Evolutionary conservation across 2,329 filamentous ascomycete species (phyloP).

Genomic region (Cordyceps cateniannulata): DNA sequence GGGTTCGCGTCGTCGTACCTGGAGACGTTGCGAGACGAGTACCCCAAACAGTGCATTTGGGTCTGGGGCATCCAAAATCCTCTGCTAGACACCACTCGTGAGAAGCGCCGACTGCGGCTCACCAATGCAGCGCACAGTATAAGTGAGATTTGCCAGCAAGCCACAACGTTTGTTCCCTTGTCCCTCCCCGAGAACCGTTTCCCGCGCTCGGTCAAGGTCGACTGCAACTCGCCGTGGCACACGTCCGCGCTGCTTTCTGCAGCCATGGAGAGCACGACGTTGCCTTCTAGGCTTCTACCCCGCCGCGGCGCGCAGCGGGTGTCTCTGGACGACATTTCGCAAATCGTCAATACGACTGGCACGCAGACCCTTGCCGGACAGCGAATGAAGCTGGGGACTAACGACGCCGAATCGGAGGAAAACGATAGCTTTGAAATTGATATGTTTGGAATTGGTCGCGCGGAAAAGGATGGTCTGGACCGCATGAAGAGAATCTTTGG

Average conservation of each 20-base stretch:
- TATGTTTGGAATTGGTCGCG: constrained; percentile 21
- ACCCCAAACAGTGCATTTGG: constrained; percentile 81
- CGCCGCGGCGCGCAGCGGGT: constrained; percentile 28
- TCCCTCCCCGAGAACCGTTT: constrained; percentile 51
- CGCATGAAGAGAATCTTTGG: constrained; percentile 14
- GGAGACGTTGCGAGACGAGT: constrained; percentile 79
- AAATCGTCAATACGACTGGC: constrained; percentile 66
- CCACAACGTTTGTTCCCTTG: constrained; percentile 73
- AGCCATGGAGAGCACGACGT: constrained; percentile 69
- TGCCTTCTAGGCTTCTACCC: constrained; percentile 64
- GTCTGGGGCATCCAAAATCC: constrained; percentile 74
- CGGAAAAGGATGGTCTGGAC: constrained; percentile 4
- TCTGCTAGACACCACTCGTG: constrained; percentile 45
- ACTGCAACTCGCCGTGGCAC: constrained; percentile 68
- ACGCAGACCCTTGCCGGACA: constrained; percentile 73
- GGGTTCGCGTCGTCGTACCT: constrained; percentile 69
- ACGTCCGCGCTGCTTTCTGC: constrained; percentile 68
- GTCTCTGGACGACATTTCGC: constrained; percentile 57
- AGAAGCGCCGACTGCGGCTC: constrained; percentile 48
- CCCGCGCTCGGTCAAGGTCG: constrained; percentile 52
- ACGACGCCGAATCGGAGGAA: constrained; percentile 23
- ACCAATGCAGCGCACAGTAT: constrained; percentile 71
- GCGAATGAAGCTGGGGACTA: constrained; percentile 52
- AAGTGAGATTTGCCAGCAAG: constrained; percentile 59
- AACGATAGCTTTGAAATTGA: constrained; percentile 24